Evolutionary conservation across 306 rosid species (phyloP).

Genomic region (Cicer judaicum): DNA sequence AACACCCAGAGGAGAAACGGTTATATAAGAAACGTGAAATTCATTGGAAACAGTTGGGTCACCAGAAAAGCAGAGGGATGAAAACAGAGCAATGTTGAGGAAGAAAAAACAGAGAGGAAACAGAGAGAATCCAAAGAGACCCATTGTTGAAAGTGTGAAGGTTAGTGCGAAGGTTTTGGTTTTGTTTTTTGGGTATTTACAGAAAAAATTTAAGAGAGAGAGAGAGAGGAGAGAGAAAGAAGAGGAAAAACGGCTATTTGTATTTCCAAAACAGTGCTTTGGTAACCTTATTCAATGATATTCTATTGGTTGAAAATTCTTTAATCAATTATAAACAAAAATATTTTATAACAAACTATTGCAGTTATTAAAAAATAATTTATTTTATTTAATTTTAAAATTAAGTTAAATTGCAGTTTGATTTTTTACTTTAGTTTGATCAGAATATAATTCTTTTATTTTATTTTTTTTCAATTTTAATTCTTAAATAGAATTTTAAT

Average conservation of each 20-base stretch:
- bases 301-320: constrained; percentile 5
- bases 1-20: constrained; percentile 81
- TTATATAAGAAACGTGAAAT: constrained; percentile 65
- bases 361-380: too few species aligned
- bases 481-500: too few species aligned
- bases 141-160: constrained; percentile 44
- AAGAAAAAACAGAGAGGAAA: constrained; percentile 31
- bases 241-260: constrained; percentile 36
- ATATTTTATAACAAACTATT: too few species aligned
- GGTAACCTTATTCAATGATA: background rate
- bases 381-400: too few species aligned
- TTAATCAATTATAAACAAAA: too few species aligned
- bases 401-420: too few species aligned
- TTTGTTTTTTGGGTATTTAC: background rate
- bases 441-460: too few species aligned
- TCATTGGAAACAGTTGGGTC: constrained; percentile 67
- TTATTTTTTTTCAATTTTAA: too few species aligned
- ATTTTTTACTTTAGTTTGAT: too few species aligned
- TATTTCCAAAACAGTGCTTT: background rate
- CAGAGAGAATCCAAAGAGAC: constrained; percentile 44
- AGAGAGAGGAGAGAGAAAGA: constrained; percentile 15
- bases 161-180: background rate
- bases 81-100: constrained; percentile 50
- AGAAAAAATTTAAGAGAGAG: background rate
- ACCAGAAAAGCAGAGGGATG: constrained; percentile 57